phyloP scores from a whole-genome alignment of 345 rosid species.

The Citrus maxima region DNA sequence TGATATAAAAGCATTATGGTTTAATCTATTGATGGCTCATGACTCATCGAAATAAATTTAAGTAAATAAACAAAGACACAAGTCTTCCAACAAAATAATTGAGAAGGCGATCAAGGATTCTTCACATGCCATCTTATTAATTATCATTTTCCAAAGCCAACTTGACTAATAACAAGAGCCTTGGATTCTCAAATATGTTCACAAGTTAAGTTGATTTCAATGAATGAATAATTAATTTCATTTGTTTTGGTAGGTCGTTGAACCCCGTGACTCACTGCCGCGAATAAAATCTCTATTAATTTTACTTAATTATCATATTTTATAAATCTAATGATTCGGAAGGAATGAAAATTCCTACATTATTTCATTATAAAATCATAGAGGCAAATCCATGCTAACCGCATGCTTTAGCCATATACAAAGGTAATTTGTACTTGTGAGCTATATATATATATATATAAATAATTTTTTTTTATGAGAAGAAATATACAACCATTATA shows the following conservation, averaged over 20 bases:
- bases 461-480: no score
- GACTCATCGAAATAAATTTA: not conserved
- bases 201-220: not conserved
- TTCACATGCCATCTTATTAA: not conserved
- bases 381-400: no score
- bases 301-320: not conserved
- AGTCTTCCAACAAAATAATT: not conserved
- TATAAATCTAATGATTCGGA: not conserved
- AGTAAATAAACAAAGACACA: not conserved
- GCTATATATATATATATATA: not conserved
- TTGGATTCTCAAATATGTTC: constrained; percentile 2
- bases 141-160: not conserved
- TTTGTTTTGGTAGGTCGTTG: not conserved
- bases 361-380: no score
- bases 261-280: not conserved
- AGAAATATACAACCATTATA: no score
- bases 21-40: no score
- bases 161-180: not conserved
- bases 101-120: not conserved
- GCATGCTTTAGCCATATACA: no score
- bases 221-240: not conserved
- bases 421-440: not conserved
- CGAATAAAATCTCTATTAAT: no score
- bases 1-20: no score
- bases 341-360: no score